Evolutionary conservation across 2,329 filamentous ascomycete species (phyloP).

Genomic region (Pezicula radicicola): DNA sequence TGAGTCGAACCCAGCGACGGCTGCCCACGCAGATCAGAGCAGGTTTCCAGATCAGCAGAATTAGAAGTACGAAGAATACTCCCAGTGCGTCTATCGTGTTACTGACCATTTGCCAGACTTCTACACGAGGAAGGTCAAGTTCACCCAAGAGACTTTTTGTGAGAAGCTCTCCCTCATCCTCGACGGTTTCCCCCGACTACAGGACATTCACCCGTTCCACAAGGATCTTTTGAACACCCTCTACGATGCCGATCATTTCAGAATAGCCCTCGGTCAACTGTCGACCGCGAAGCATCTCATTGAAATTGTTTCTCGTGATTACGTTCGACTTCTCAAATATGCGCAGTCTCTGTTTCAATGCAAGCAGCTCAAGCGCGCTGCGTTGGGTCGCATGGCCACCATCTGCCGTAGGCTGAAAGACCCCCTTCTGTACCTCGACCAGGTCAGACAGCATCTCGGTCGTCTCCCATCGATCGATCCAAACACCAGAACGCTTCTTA

Average conservation of each 20-base stretch:
- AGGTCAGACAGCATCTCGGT: constrained; percentile 93
- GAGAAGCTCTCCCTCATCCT: constrained; percentile 91
- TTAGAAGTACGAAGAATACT: constrained; percentile 51
- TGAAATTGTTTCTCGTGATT: constrained; percentile 93
- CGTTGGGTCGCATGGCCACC: constrained; percentile 96
- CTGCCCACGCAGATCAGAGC: constrained; percentile 93
- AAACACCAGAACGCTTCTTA: constrained; percentile 91
- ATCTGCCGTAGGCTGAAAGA: constrained; percentile 94
- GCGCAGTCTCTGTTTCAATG: constrained; percentile 96
- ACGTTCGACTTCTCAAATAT: constrained; percentile 94
- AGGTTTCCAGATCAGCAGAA: constrained; percentile 94
- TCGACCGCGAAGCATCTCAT: constrained; percentile 96
- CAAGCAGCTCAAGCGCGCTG: constrained; percentile 97
- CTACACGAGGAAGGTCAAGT: constrained; percentile 98
- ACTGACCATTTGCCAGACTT: constrained; percentile 57
- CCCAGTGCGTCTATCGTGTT: constrained; percentile 2
- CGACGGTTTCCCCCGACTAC: constrained; percentile 86
- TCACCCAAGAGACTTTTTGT: constrained; percentile 92
- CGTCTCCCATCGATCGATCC: constrained; percentile 98
- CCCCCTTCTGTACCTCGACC: constrained; percentile 90
- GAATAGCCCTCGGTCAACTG: constrained; percentile 92
- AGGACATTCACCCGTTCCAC: constrained; percentile 95
- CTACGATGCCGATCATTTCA: constrained; percentile 97
- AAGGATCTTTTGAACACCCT: constrained; percentile 86
- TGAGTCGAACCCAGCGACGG: constrained; percentile 88